Percentiles rank a stretch among this genome's conserved stretches.
phyloP scores from a whole-genome alignment of 768 basidiomycete genomes.

The Russula sp. region DNA sequence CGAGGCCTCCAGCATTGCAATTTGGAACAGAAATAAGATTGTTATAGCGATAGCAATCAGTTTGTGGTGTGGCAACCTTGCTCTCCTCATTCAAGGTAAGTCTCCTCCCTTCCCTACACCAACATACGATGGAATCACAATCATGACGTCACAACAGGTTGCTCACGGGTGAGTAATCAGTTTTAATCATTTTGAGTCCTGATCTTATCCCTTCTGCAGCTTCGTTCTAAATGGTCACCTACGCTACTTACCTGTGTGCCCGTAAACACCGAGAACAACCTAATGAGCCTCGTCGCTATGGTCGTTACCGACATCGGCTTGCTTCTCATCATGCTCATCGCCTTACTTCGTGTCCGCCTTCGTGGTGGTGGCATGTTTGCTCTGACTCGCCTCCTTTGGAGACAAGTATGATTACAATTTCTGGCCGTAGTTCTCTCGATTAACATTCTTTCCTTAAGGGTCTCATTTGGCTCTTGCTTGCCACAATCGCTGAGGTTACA shows the following conservation, averaged over 20 bases:
- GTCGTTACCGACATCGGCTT: background rate
- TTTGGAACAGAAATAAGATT: slow-evolving; percentile 1
- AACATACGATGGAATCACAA: too few relatives aligned
- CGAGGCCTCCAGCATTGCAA: background rate
- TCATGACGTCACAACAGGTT: background rate
- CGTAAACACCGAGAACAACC: background rate
- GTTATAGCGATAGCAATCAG: background rate
- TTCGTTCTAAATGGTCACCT: background rate
- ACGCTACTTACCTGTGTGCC: background rate
- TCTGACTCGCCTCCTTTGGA: background rate
- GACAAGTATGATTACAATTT: background rate
- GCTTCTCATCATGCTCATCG: background rate
- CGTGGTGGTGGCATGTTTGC: background rate
- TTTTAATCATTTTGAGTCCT: background rate
- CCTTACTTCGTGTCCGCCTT: background rate
- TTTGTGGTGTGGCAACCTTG: background rate
- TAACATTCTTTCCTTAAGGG: background rate
- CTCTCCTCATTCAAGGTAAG: background rate
- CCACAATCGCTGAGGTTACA: background rate
- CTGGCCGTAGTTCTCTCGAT: background rate
- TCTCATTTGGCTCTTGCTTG: background rate
- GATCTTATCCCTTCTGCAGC: background rate
- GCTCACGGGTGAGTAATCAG: background rate
- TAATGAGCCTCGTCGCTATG: background rate
- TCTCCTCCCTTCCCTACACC: background rate